These are phyloP conservation scores for Saccharum officinarum DNA, from an alignment of 176 grass and related monocot species.

Conservation along the genomic window DNA sequence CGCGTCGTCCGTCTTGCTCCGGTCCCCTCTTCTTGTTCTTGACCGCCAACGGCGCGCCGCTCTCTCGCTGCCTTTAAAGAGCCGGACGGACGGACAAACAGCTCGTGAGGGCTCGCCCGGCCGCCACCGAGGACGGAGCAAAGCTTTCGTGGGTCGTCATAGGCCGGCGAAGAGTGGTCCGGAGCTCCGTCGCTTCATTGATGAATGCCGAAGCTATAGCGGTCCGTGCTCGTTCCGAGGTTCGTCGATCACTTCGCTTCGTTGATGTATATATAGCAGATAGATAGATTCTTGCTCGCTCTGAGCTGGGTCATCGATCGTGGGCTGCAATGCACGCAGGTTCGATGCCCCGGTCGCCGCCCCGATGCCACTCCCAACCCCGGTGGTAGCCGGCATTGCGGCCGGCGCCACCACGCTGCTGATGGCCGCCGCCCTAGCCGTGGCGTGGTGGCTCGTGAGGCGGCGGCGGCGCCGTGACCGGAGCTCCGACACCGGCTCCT, in stretches of 20 bases:
- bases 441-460: slow-evolving; percentile 48
- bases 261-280: no score
- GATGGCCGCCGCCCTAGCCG: slow-evolving; percentile 27
- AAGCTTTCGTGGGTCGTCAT: background rate
- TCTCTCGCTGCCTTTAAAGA: slow-evolving; percentile 36
- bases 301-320: background rate
- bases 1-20: background rate
- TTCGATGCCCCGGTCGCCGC: slow-evolving; percentile 74
- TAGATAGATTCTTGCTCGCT: no score
- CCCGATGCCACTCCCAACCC: slow-evolving; percentile 67
- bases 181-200: slow-evolving; percentile 41
- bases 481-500: slow-evolving; percentile 82
- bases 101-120: background rate
- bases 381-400: slow-evolving; percentile 63
- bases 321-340: slow-evolving; percentile 18
- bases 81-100: background rate
- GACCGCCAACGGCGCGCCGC: background rate
- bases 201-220: slow-evolving; percentile 55
- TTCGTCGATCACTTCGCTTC: background rate
- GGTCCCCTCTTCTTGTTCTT: background rate
- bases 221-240: slow-evolving; percentile 34
- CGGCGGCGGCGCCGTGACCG: slow-evolving; percentile 42
- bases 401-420: slow-evolving; percentile 46
- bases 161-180: background rate
- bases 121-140: background rate